A percentile compares a stretch with the other conserved stretches of the same genome.
Conservation (phyloP, 108 stramenopile genomes). For the Nitzschia palea region DNA sequence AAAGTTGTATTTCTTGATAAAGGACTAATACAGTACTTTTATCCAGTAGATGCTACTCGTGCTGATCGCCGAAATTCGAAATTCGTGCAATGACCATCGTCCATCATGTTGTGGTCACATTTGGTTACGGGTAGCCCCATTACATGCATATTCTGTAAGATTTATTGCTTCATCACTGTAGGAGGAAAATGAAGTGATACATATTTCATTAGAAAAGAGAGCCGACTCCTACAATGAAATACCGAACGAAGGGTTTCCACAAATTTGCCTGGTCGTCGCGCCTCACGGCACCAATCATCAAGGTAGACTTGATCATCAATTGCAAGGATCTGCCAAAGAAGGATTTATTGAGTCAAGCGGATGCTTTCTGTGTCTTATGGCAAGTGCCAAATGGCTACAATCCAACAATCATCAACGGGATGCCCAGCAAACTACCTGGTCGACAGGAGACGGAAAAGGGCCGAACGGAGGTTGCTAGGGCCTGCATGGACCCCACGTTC, state of each 20-base stretch:
- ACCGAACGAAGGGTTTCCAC: conserved; percentile 12
- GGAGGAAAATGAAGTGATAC: neutral
- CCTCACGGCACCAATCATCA: conserved; percentile 46
- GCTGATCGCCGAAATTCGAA: too few relatives aligned
- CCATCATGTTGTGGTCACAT: too few relatives aligned
- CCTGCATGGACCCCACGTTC: conserved; percentile 43
- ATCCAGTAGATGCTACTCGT: too few relatives aligned
- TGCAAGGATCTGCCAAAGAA: conserved; percentile 49
- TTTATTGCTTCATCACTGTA: too few relatives aligned
- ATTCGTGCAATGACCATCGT: too few relatives aligned
- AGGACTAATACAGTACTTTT: too few relatives aligned
- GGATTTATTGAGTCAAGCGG: conserved; percentile 51
- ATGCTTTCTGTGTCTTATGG: conserved; percentile 58
- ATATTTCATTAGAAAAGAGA: too few relatives aligned
- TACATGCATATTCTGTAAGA: too few relatives aligned
- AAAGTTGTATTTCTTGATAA: too few relatives aligned
- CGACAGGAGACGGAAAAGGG: conserved; percentile 53
- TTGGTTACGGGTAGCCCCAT: too few relatives aligned
- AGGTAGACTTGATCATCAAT: conserved; percentile 45
- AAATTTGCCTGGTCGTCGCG: conserved; percentile 45
- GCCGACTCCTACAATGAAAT: conserved; percentile 3
- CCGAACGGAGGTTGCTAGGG: conserved; percentile 55
- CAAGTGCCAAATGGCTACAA: conserved; percentile 37
- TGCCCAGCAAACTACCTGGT: conserved; percentile 29
- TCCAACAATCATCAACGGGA: conserved; percentile 13